A percentile compares a stretch with the other conserved stretches of the same genome.
Conservation (phyloP, 2,329 filamentous ascomycete species). For the Aspergillus aculeatinus region DNA sequence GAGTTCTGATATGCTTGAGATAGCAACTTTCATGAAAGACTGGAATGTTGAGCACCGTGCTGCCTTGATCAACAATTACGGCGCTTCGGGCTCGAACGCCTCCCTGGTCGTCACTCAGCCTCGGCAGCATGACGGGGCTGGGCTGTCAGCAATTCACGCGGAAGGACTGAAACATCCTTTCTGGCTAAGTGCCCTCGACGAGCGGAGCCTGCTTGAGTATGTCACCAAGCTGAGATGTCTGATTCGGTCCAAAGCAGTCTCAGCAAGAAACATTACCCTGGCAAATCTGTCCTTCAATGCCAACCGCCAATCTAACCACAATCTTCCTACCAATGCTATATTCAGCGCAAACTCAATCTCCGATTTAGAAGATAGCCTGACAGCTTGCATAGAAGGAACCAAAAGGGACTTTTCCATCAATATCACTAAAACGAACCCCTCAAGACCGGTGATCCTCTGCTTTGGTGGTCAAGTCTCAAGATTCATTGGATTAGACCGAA, state of each 20-base stretch:
- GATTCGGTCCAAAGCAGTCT: neutral
- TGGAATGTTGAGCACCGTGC: constrained; percentile 21
- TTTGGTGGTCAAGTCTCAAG: constrained; percentile 43
- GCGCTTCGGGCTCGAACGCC: constrained; percentile 26
- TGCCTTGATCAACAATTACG: constrained; percentile 28
- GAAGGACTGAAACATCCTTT: constrained; percentile 23
- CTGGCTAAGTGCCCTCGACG: constrained; percentile 5
- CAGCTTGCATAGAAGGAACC: neutral
- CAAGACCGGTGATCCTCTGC: constrained; percentile 33
- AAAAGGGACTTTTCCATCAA: neutral
- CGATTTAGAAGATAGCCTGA: constrained; percentile 1
- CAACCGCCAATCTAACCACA: constrained; percentile 1
- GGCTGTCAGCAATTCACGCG: neutral
- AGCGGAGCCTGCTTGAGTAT: neutral
- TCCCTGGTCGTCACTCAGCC: constrained; percentile 24
- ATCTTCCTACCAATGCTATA: neutral
- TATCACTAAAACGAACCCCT: neutral
- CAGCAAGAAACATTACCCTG: neutral
- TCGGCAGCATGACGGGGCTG: constrained; percentile 13
- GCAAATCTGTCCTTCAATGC: constrained; percentile 8
- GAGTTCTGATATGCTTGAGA: constrained; percentile 11
- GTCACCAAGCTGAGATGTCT: neutral
- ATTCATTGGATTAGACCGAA: constrained; percentile 27
- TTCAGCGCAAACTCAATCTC: neutral
- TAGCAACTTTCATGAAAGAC: constrained; percentile 13